These are phyloP conservation scores for Botrytis cinerea DNA, from an alignment of 2,329 filamentous ascomycete species.

Conservation along the genomic window DNA sequence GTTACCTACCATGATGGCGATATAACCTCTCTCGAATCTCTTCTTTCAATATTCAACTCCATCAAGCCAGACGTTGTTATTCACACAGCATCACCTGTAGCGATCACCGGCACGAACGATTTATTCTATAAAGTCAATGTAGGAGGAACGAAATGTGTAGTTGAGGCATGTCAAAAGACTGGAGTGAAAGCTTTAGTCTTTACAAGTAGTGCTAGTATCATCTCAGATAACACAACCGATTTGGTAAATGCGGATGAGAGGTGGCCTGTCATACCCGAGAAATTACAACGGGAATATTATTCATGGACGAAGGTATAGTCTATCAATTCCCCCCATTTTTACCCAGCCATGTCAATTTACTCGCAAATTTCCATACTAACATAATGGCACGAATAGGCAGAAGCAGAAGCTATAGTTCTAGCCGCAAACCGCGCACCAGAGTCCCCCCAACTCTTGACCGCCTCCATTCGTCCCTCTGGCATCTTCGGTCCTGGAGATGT, in stretches of 20 bases:
- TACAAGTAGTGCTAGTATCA: conserved; percentile 84
- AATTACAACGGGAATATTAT: conserved; percentile 76
- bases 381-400: conserved; percentile 50
- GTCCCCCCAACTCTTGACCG: conserved; percentile 64
- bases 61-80: conserved; percentile 80
- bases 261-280: conserved; percentile 73
- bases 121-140: conserved; percentile 84
- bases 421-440: conserved; percentile 65
- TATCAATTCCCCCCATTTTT: neutral
- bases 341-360: neutral
- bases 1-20: conserved; percentile 74
- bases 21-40: conserved; percentile 66
- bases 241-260: conserved; percentile 83
- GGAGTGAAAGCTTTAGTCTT: conserved; percentile 84
- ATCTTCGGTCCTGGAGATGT: conserved; percentile 91
- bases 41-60: conserved; percentile 64
- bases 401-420: conserved; percentile 80
- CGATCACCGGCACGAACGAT: conserved; percentile 55
- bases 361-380: neutral
- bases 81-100: conserved; percentile 79
- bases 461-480: conserved; percentile 78
- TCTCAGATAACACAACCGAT: conserved; percentile 79
- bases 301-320: conserved; percentile 71
- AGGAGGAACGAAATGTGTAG: conserved; percentile 76
- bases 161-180: conserved; percentile 69